These are phyloP conservation scores for Aureobasidium sp. DNA, from an alignment of 2,329 filamentous ascomycete genomes.

Conservation along the genomic window DNA sequence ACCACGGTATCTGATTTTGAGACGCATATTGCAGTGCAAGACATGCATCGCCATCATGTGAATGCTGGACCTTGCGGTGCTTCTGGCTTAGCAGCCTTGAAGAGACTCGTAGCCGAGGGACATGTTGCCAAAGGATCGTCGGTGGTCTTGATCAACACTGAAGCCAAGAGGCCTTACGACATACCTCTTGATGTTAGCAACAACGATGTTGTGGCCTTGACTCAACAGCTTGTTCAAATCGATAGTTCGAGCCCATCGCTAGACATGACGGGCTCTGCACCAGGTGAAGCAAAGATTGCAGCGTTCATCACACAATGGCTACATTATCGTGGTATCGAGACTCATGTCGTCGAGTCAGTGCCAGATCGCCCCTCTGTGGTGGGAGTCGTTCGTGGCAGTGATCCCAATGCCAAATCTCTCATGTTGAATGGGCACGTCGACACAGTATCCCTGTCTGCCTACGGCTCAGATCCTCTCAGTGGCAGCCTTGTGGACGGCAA, in stretches of 20 bases:
- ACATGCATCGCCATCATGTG: conserved; percentile 45
- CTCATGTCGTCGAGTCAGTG: not conserved
- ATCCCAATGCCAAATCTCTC: not conserved
- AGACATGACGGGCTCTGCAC: not conserved
- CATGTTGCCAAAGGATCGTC: conserved; percentile 44
- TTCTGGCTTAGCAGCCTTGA: conserved; percentile 52
- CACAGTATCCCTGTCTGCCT: not conserved
- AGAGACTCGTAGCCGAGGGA: conserved; percentile 37
- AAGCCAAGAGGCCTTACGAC: conserved; percentile 52
- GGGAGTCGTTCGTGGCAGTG: not conserved
- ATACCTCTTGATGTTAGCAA: not conserved
- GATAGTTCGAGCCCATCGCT: not conserved
- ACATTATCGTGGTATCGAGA: conserved; percentile 4
- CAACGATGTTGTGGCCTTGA: not conserved
- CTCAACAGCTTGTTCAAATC: not conserved
- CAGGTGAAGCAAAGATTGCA: not conserved
- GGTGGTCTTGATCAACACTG: conserved; percentile 61
- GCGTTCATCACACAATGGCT: conserved; percentile 1
- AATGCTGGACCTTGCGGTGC: conserved; percentile 57
- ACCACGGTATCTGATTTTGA: conserved; percentile 57
- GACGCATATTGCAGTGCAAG: conserved; percentile 51
- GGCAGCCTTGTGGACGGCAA: not conserved
- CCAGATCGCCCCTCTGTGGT: conserved; percentile 1
- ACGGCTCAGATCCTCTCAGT: not conserved
- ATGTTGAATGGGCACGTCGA: conserved; percentile 3